A percentile compares a stretch with the other conserved stretches of the same genome.
Evolutionary conservation across 192 early-diverging fungal genomes (phyloP).

Genomic region (Chytriomyces sp.): DNA sequence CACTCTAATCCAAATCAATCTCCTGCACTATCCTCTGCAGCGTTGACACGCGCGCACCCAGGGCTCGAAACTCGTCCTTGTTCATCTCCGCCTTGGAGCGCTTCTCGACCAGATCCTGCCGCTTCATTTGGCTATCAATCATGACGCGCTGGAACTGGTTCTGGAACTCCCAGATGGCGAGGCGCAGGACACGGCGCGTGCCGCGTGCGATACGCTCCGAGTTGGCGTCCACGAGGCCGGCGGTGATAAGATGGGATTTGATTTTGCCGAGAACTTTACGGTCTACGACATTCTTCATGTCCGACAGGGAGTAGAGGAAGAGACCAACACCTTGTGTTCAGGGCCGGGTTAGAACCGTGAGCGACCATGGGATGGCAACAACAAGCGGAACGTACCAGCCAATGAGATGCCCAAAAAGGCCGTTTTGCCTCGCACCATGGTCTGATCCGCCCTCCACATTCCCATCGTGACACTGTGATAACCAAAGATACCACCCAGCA

Average conservation of each 20-base stretch:
- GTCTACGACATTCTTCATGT: conserved; percentile 51
- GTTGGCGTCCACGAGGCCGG: conserved; percentile 42
- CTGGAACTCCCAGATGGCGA: conserved; percentile 58
- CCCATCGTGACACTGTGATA: conserved; percentile 43
- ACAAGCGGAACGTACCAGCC: conserved; percentile 42
- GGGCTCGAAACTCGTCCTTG: conserved; percentile 26
- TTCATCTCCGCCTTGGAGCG: conserved; percentile 15
- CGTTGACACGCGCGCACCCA: conserved; percentile 12
- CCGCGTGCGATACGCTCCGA: conserved; percentile 40
- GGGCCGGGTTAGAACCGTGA: neutral
- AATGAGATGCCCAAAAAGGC: conserved; percentile 52
- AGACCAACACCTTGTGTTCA: conserved; percentile 50
- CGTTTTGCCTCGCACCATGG: conserved; percentile 38
- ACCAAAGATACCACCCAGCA: conserved; percentile 46
- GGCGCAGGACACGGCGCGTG: conserved; percentile 41
- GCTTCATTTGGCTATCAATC: conserved; percentile 33
- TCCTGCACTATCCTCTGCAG: conserved; percentile 21
- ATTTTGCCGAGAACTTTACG: conserved; percentile 48
- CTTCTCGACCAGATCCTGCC: conserved; percentile 22
- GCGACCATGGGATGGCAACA: conserved; percentile 4
- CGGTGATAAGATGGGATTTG: conserved; percentile 41
- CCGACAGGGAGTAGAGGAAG: conserved; percentile 53
- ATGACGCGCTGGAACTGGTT: conserved; percentile 52
- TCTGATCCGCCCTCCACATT: conserved; percentile 12
- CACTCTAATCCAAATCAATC: conserved; percentile 23